A percentile compares a stretch with the other conserved stretches of the same genome.
Evolutionary conservation across 495 filamentous ascomycete genomes (phyloP).

Genomic region (Penicillium arizonense): DNA sequence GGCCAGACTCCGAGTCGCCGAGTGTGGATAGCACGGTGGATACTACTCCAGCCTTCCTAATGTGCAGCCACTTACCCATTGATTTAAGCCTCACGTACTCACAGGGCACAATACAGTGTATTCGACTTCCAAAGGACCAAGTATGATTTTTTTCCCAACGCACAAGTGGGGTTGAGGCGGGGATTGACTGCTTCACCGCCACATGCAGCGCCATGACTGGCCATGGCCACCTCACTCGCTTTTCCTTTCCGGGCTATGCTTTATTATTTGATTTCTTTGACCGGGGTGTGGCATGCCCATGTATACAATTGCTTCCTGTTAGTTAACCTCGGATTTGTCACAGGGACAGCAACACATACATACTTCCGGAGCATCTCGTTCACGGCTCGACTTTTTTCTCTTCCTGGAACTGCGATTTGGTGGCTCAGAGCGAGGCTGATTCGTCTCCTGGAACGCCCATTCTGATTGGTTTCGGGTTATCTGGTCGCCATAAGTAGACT

Average conservation of each 20-base stretch:
- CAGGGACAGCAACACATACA: too few species aligned
- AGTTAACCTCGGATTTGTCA: too few species aligned
- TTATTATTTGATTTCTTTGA: neutral
- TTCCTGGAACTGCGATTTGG: neutral
- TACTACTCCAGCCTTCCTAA: neutral
- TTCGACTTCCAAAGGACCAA: conserved; percentile 6
- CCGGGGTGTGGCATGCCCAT: neutral
- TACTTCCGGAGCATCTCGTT: neutral
- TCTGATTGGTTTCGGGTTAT: conserved; percentile 3
- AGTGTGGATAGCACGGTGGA: neutral
- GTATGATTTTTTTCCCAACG: conserved; percentile 9
- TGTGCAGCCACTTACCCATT: too few species aligned
- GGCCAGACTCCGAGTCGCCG: neutral
- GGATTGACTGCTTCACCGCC: conserved; percentile 43
- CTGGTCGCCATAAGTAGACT: neutral
- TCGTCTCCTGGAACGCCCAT: neutral
- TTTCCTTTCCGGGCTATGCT: conserved; percentile 22
- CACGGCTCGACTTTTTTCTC: neutral
- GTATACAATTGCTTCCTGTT: neutral
- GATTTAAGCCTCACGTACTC: too few species aligned
- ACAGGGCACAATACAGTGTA: neutral
- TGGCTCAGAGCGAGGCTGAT: neutral
- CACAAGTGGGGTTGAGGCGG: conserved; percentile 40
- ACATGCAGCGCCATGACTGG: conserved; percentile 35
- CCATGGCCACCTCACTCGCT: conserved; percentile 28